Evolutionary conservation across 2,329 filamentous ascomycete species (phyloP).

Genomic region (Cladorrhinum sp.): DNA sequence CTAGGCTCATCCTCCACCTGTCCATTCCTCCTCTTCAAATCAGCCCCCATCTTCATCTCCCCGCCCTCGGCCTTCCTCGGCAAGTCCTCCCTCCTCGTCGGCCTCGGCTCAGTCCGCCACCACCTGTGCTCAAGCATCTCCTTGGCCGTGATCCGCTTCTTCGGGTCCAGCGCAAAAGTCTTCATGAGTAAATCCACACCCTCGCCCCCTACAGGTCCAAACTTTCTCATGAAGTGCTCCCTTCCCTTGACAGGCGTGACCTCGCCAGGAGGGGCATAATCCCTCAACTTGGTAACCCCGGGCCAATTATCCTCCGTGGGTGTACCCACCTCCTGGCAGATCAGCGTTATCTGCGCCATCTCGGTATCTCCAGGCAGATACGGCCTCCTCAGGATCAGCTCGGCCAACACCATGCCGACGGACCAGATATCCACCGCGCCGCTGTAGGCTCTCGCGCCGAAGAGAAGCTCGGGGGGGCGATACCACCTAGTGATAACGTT

Average conservation of each 20-base stretch:
- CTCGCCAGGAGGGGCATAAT: constrained; percentile 64
- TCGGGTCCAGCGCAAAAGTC: constrained; percentile 83
- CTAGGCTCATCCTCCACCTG: constrained; percentile 61
- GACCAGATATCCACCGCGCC: constrained; percentile 94
- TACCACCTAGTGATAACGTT: constrained; percentile 98
- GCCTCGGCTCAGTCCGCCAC: constrained; percentile 81
- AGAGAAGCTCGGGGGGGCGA: constrained; percentile 88
- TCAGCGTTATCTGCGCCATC: constrained; percentile 79
- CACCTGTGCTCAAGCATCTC: constrained; percentile 78
- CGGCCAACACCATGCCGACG: constrained; percentile 87
- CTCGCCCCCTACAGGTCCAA: constrained; percentile 74
- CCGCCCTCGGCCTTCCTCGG: constrained; percentile 70
- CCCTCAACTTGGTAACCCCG: constrained; percentile 74
- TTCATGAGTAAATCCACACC: constrained; percentile 86
- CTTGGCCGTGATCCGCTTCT: constrained; percentile 72
- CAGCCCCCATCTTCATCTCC: constrained; percentile 72
- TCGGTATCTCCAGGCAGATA: constrained; percentile 83
- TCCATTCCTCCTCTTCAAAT: constrained; percentile 74
- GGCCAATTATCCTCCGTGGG: constrained; percentile 96
- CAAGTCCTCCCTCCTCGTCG: constrained; percentile 76
- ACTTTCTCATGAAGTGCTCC: constrained; percentile 71
- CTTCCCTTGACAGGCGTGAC: constrained; percentile 59
- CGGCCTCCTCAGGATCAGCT: constrained; percentile 77
- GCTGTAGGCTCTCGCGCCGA: constrained; percentile 83
- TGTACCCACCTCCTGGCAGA: constrained; percentile 81